Evolutionary conservation across 306 rosid genomes (phyloP).

Genomic region (Luffa aegyptiaca): DNA sequence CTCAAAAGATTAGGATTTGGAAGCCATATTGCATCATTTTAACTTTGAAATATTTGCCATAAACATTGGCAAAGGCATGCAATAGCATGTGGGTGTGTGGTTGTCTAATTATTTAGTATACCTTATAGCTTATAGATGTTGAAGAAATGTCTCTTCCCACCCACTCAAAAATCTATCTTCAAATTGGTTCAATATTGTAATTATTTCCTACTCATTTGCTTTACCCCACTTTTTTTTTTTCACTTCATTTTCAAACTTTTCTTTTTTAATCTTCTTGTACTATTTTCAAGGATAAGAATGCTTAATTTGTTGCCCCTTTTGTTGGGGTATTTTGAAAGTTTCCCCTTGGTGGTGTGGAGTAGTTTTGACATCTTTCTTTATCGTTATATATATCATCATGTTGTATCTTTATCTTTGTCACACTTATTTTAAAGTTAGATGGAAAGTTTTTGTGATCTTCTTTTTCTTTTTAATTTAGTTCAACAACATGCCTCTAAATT

Average conservation of each 20-base stretch:
- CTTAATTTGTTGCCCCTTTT: not conserved
- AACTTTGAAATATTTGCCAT: not conserved
- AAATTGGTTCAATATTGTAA: not conserved
- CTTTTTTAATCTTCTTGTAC: not conserved
- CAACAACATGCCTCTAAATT: too few species aligned
- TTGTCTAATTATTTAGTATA: not conserved
- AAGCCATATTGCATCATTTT: not conserved
- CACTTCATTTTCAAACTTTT: not conserved
- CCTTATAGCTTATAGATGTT: not conserved
- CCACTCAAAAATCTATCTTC: not conserved
- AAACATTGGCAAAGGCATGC: not conserved
- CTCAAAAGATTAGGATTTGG: not conserved
- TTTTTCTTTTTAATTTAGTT: too few species aligned
- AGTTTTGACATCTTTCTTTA: too few species aligned
- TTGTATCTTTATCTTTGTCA: too few species aligned
- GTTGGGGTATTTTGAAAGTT: not conserved
- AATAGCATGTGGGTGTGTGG: not conserved
- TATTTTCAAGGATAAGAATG: not conserved
- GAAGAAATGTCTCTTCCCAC: not conserved
- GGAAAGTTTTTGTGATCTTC: too few species aligned
- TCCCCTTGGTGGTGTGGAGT: not conserved
- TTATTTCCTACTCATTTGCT: slow-evolving; percentile 29
- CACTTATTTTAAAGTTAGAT: too few species aligned
- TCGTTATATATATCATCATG: too few species aligned
- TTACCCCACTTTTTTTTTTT: slow-evolving; percentile 3